A percentile compares a stretch with the other conserved stretches of the same genome.
Conservation (phyloP, 495 filamentous ascomycete genomes). For the Penicillium mononematosum region DNA sequence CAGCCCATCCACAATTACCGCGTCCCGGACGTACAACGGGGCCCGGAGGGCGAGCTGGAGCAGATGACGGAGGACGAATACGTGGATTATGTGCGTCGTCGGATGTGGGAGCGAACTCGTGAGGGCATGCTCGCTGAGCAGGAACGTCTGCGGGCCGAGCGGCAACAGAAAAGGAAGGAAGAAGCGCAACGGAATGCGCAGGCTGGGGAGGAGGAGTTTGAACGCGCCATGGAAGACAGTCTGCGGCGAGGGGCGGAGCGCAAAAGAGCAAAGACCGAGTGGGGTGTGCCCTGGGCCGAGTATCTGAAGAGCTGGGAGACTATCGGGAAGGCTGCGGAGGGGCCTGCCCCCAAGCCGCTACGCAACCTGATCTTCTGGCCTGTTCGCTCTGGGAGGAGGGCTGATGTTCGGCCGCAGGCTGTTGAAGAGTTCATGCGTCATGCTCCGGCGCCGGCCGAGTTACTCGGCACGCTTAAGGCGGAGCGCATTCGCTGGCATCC, state of each 20-base stretch:
- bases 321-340: conserved; percentile 39
- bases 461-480: conserved; percentile 66
- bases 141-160: conserved; percentile 58
- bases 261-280: conserved; percentile 42
- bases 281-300: conserved; percentile 58
- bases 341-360: conserved; percentile 17
- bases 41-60: conserved; percentile 64
- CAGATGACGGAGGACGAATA: conserved; percentile 92
- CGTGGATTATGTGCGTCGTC: conserved; percentile 71
- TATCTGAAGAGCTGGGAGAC: conserved; percentile 65
- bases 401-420: conserved; percentile 60
- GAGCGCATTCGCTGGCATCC: conserved; percentile 96
- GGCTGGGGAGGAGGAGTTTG: conserved; percentile 36
- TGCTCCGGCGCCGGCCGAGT: conserved; percentile 40
- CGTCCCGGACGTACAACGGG: conserved; percentile 34
- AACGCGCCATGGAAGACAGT: conserved; percentile 51
- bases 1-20: conserved; percentile 79
- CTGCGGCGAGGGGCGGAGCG: conserved; percentile 51
- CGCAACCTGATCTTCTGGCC: conserved; percentile 74
- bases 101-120: conserved; percentile 91
- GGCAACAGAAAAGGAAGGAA: conserved; percentile 47
- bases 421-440: conserved; percentile 63
- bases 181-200: conserved; percentile 38
- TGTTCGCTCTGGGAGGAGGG: conserved; percentile 58
- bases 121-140: conserved; percentile 63